Conservation (phyloP, 495 filamentous ascomycete species). For the Staphylotrichum tortipilum region DNA sequence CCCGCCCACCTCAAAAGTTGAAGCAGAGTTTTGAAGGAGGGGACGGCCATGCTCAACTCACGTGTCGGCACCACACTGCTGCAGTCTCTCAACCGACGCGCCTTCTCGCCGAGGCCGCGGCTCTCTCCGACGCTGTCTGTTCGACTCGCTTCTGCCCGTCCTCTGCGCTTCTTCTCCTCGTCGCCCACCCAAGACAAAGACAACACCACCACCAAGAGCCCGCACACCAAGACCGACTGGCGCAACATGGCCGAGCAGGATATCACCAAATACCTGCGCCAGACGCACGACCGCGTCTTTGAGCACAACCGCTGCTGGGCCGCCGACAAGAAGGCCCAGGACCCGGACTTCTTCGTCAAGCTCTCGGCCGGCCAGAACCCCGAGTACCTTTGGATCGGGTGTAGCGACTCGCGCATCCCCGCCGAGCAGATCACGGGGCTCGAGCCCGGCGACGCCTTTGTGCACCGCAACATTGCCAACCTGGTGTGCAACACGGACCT, state of each 20-base stretch:
- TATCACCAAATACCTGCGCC: constrained; percentile 34
- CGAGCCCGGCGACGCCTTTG: constrained; percentile 51
- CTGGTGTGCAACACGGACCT: constrained; percentile 50
- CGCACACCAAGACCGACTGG: constrained; percentile 5
- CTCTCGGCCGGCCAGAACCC: constrained; percentile 47
- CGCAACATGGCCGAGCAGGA: constrained; percentile 30
- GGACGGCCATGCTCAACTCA: constrained; percentile 7
- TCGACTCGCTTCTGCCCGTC: too few relatives aligned
- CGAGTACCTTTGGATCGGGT: constrained; percentile 58
- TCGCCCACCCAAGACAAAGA: neutral
- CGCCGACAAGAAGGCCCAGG: constrained; percentile 35
- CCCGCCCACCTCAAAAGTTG: neutral
- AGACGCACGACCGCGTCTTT: constrained; percentile 46
- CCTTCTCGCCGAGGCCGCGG: neutral
- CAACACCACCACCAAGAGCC: neutral
- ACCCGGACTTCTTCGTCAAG: constrained; percentile 49
- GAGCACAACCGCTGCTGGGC: constrained; percentile 49
- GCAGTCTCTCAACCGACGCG: constrained; percentile 1
- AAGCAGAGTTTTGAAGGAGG: neutral
- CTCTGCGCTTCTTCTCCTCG: neutral
- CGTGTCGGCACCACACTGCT: constrained; percentile 3
- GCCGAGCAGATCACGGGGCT: constrained; percentile 53
- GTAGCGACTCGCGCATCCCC: constrained; percentile 55
- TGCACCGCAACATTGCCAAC: constrained; percentile 60
- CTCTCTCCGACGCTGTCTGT: too few relatives aligned